Conservation (phyloP, 345 rosid species). For the Citrus reticulata region DNA sequence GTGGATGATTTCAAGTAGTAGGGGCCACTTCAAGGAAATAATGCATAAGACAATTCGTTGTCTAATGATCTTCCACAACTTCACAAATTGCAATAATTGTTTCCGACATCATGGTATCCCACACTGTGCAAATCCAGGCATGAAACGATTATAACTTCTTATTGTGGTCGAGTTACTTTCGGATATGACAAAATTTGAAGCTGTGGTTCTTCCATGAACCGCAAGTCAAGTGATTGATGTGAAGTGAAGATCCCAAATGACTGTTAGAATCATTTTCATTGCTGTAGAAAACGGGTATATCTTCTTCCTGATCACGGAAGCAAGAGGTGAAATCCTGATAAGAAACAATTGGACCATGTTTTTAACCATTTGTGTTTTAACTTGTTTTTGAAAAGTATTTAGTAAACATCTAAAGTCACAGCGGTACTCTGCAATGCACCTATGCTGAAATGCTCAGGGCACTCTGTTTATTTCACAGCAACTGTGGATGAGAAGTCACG, state of each 20-base stretch:
- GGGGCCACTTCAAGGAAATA: not conserved
- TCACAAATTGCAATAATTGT: not conserved
- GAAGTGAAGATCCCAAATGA: not conserved
- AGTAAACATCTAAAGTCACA: too few relatives aligned
- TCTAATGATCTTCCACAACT: not conserved
- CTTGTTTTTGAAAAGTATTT: too few relatives aligned
- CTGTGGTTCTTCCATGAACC: not conserved
- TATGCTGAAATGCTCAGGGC: too few relatives aligned
- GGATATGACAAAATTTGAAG: slow-evolving; percentile 3
- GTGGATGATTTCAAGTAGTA: not conserved
- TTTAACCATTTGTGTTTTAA: not conserved
- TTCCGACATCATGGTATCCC: not conserved
- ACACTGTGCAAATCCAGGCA: not conserved
- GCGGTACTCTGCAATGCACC: not conserved
- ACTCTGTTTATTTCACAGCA: too few relatives aligned
- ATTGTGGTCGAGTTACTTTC: not conserved
- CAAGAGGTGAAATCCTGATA: slow-evolving; percentile 6
- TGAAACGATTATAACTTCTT: not conserved
- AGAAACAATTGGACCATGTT: slow-evolving; percentile 21
- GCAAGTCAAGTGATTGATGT: not conserved
- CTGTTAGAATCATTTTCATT: not conserved
- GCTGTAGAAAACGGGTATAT: not conserved
- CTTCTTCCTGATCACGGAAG: not conserved
- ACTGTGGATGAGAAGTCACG: not conserved
- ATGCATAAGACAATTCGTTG: not conserved